Evolutionary conservation across 805 yeast genomes (phyloP).

Genomic region (Candida nitratophila): DNA sequence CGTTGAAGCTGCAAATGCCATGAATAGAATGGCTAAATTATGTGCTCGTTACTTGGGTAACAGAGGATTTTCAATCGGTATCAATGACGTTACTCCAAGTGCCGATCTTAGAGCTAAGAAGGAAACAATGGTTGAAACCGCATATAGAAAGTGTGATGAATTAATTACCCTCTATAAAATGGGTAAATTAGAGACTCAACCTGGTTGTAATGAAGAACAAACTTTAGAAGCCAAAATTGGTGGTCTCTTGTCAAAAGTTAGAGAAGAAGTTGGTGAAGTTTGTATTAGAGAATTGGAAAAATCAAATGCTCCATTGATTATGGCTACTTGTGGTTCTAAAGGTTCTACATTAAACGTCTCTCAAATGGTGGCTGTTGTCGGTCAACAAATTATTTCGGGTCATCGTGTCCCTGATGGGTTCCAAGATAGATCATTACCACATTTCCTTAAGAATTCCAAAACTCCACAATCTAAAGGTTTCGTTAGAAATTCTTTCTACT

Average conservation of each 20-base stretch:
- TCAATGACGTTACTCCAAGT: slow-evolving; percentile 95
- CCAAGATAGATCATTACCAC: slow-evolving; percentile 97
- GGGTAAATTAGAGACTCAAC: slow-evolving; percentile 94
- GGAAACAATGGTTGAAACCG: slow-evolving; percentile 83
- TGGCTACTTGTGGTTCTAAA: slow-evolving; percentile 99
- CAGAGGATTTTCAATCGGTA: slow-evolving; percentile 95
- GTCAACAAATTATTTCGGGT: slow-evolving; percentile 98
- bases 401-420: slow-evolving; percentile 99
- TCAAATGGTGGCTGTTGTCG: slow-evolving; percentile 99
- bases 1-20: slow-evolving; percentile 87
- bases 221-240: slow-evolving; percentile 97
- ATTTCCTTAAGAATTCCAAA: slow-evolving; percentile 90
- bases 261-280: slow-evolving; percentile 98
- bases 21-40: slow-evolving; percentile 99
- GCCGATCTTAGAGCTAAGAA: slow-evolving; percentile 64
- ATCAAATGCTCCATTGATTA: slow-evolving; percentile 91
- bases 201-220: slow-evolving; percentile 98
- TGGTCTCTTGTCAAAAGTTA: slow-evolving; percentile 89
- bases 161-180: slow-evolving; percentile 68
- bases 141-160: slow-evolving; percentile 87
- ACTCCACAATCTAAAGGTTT: slow-evolving; percentile 98
- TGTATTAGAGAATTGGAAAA: slow-evolving; percentile 88
- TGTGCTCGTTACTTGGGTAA: slow-evolving; percentile 94
- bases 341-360: slow-evolving; percentile 97
- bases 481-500: slow-evolving; percentile 89